Evolutionary conservation across 179 eudicot species (phyloP), one percentile per base, ranked within the genome.

Genomic region (Actinidia arguta): DNA sequence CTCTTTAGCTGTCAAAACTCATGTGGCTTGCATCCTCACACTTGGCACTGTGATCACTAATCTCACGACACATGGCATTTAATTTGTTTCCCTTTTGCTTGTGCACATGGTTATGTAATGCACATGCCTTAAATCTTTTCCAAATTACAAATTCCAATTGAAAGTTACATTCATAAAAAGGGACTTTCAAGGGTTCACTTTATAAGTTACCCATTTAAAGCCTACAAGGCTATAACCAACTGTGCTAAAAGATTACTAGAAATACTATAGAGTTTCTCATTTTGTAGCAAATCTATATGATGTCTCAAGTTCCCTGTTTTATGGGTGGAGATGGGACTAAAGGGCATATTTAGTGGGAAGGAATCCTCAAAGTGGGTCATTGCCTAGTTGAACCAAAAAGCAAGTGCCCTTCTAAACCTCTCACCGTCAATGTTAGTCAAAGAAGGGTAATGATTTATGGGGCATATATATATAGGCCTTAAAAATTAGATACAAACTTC

Each of bases 321-420:
- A 51, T 17, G 62, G 78, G 78, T 55, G 64, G 67, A 76, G 66
- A 42, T 22, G 67, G 67, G 66, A 44, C 79, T 39, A 76, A 76
- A 56, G 50, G 18, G 31, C 67, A 56, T 54, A 25, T 6, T 18
- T 58, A 36, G 79, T 76, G 79, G 79, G 67, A 39, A 76, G 67
- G 67, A 76, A 76, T 76, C 79, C 79, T 55, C 31, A 56, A 76
- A 47, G 51, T 58, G 42, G 56, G 52, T 22, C 55, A 24, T 68
- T 18, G 6, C n/a, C 54, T 61, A 61, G 70, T 77, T 61, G 55
- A 59, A 77, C 54, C 69, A 61, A 77, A 59, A 77, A 50, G 16
- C 22, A 16, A 25, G 48, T 55, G 48, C 78, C 66, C 52, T 16
- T 11, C 18, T 42, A 22, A 59, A 47, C 55, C 39, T 76, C 64